Evolutionary conservation across 495 filamentous ascomycete genomes (phyloP).

Genomic region (Thozetella sp.): DNA sequence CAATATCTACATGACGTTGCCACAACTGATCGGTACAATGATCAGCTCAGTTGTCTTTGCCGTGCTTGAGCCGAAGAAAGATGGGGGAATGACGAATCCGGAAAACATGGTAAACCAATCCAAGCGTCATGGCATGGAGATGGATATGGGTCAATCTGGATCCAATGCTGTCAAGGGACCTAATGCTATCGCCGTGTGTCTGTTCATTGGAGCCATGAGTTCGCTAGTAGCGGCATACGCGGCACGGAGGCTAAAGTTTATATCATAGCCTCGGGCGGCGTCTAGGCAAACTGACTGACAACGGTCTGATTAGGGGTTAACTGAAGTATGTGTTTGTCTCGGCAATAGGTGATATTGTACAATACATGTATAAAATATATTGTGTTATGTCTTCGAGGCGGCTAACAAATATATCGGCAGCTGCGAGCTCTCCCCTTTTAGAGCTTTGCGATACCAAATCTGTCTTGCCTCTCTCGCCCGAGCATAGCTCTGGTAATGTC

Average conservation of each 20-base stretch:
- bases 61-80: slow-evolving; percentile 85
- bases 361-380: no score
- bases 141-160: slow-evolving; percentile 61
- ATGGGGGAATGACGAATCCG: no score
- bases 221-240: slow-evolving; percentile 70
- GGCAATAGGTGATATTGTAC: no score
- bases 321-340: no score
- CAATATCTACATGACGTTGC: slow-evolving; percentile 93
- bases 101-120: no score
- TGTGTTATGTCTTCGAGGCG: no score
- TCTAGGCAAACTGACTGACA: no score
- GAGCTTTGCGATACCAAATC: background rate
- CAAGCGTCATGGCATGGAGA: slow-evolving; percentile 70
- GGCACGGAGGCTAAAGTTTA: slow-evolving; percentile 63
- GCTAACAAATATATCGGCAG: no score
- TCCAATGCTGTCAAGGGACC: slow-evolving; percentile 60
- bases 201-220: slow-evolving; percentile 76
- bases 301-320: no score
- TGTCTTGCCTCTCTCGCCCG: background rate
- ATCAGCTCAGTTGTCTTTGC: slow-evolving; percentile 89
- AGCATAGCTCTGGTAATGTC: background rate
- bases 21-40: slow-evolving; percentile 92
- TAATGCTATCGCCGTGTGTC: slow-evolving; percentile 80
- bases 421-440: no score
- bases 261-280: no score